Evolutionary conservation across 768 basidiomycete genomes (phyloP), one percentile per base, ranked within the genome.

Genomic region (Russula earlei): DNA sequence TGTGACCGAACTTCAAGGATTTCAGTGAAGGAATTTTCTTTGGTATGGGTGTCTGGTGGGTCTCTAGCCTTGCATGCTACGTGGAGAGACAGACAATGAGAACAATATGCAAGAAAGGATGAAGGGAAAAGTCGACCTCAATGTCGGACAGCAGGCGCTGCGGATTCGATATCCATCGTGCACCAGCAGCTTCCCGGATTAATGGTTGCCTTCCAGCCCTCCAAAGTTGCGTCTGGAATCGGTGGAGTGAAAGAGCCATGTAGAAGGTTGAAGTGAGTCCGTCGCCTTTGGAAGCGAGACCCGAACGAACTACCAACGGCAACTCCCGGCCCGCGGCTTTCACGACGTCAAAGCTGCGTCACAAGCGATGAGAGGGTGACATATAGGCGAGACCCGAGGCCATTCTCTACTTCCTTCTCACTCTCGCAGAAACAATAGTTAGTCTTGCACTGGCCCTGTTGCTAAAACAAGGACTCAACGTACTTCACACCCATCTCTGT

Each of bases 1-100:
- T 51, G 34, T 58, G 59, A 19, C 62, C 62, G 8, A 61, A 62
- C 31, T 61, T 61, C 9, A 62, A 38, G 10, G 49, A 29, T 20
- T 43, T 19, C 11, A 61, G 24, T 2, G 41, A 40, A 40, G 62
- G 62, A 25, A 62, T 17, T 61, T 49, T 6, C 52, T 61, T 62
- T 3, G 59, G 55, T 5, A 22, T 38, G 10, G 48, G 1, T 14
- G 47, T 48, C 48, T 49, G 54, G 46, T 41, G 24, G 12, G 61
- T 44, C 33, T 54, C 34, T 25, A 62, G 49, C 34, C 34, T 58
- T 8, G 27, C 29, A 12, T 46, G 49, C 62, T 62, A 54, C 2
- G 27, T 14, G 19, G 24, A 14, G 34, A 27, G 14, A 46, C n/a
- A 2, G 43, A 29, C 19, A n/a, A 48, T 49, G n/a, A 60, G 42